These are phyloP conservation scores for Magnolia kwangsiensis DNA, from an alignment of 164 flowering plant genomes.

Conservation along the genomic window DNA sequence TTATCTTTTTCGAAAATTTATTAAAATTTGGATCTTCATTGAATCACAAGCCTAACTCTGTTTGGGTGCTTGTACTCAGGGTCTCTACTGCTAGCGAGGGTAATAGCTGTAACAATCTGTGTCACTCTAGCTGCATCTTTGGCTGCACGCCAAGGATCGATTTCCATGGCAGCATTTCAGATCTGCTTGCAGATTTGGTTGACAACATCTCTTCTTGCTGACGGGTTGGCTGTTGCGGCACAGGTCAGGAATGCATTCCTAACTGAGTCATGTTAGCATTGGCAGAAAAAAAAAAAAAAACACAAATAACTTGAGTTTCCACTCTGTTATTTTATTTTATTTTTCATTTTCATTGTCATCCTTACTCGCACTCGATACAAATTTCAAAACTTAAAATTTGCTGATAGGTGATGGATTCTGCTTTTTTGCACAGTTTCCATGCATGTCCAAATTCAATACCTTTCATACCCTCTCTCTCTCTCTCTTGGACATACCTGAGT, in stretches of 20 bases:
- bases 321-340: too few relatives aligned
- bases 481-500: too few relatives aligned
- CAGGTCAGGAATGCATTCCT: slow-evolving; percentile 41
- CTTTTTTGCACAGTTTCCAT: neutral
- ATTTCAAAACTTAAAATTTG: too few relatives aligned
- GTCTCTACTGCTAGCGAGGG: slow-evolving; percentile 56
- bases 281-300: neutral
- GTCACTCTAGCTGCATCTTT: slow-evolving; percentile 88
- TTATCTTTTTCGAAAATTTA: neutral
- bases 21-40: neutral
- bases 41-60: neutral
- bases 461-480: too few relatives aligned
- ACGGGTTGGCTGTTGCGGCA: slow-evolving; percentile 85
- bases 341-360: too few relatives aligned
- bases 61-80: slow-evolving; percentile 41
- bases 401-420: too few relatives aligned
- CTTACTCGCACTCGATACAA: too few relatives aligned
- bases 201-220: slow-evolving; percentile 85
- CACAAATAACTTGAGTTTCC: too few relatives aligned
- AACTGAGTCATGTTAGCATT: neutral
- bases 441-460: neutral
- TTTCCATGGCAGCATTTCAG: slow-evolving; percentile 95
- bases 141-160: slow-evolving; percentile 84
- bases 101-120: slow-evolving; percentile 82
- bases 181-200: slow-evolving; percentile 89